phyloP scores from a whole-genome alignment of 1,139 yeast genomes.

The Kazachstania sp. region DNA sequence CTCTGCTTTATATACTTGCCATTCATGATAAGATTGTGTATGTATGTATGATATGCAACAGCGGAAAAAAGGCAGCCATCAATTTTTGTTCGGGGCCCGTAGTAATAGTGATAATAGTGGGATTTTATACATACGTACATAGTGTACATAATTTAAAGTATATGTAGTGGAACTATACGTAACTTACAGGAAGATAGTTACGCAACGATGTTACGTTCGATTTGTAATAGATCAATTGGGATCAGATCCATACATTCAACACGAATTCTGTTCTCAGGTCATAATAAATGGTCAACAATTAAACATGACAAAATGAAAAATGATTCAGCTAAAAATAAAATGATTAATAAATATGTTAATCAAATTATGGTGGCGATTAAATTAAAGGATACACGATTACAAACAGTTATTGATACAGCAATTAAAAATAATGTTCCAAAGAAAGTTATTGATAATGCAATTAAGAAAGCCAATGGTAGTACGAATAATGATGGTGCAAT shows the following conservation, averaged over 20 bases:
- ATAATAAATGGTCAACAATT: slow-evolving; percentile 92
- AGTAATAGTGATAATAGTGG: too few relatives aligned
- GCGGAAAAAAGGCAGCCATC: too few relatives aligned
- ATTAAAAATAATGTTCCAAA: slow-evolving; percentile 70
- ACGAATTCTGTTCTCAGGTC: slow-evolving; percentile 37
- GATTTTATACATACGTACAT: too few relatives aligned
- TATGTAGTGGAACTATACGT: too few relatives aligned
- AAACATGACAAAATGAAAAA: slow-evolving; percentile 91
- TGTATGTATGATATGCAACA: too few relatives aligned
- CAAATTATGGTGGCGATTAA: slow-evolving; percentile 69
- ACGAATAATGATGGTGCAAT: slow-evolving; percentile 39
- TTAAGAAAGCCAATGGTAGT: slow-evolving; percentile 72
- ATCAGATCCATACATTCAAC: neutral
- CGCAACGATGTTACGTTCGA: too few relatives aligned
- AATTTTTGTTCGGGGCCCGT: too few relatives aligned
- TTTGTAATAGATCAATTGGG: neutral
- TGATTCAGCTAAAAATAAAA: slow-evolving; percentile 67
- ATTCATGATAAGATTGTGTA: too few relatives aligned
- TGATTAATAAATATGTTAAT: slow-evolving; percentile 64
- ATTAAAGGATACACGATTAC: slow-evolving; percentile 53
- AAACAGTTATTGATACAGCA: slow-evolving; percentile 72
- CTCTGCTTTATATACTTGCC: too few relatives aligned
- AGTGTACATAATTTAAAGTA: too few relatives aligned
- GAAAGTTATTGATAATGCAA: slow-evolving; percentile 75
- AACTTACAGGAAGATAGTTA: too few relatives aligned